A percentile compares a stretch with the other conserved stretches of the same genome.
Conservation (phyloP, 2,329 filamentous ascomycete genomes). For the Botryotinia narcissicola region DNA sequence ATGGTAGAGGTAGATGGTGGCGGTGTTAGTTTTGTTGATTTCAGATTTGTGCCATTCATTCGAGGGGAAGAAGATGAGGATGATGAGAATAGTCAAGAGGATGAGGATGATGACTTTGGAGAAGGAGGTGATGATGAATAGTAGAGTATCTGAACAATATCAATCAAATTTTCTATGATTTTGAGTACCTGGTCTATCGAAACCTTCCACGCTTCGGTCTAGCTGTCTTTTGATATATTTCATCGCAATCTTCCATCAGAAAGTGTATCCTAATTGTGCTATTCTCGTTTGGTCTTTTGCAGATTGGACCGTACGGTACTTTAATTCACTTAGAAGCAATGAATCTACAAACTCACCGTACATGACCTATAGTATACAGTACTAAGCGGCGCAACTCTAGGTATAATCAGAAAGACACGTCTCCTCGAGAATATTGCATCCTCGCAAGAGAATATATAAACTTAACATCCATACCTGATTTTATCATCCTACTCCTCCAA, state of each 20-base stretch:
- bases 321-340: neutral
- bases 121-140: conserved; percentile 6
- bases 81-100: conserved; percentile 42
- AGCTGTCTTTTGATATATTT: neutral
- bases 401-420: neutral
- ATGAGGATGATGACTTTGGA: conserved; percentile 36
- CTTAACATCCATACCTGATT: neutral
- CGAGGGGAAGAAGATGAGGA: conserved; percentile 55
- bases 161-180: neutral
- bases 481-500: neutral
- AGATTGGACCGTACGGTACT: too few species aligned
- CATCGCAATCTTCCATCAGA: neutral
- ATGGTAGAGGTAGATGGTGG: conserved; percentile 84
- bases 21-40: conserved; percentile 73
- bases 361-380: neutral
- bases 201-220: neutral
- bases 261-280: neutral
- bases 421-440: neutral
- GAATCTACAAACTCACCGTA: neutral
- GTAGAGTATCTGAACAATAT: neutral
- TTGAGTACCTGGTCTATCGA: neutral
- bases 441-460: neutral
- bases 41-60: conserved; percentile 74
- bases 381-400: neutral
- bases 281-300: neutral